phyloP scores from a whole-genome alignment of 2,329 filamentous ascomycete genomes.

The Pyrenochaeta sp. region DNA sequence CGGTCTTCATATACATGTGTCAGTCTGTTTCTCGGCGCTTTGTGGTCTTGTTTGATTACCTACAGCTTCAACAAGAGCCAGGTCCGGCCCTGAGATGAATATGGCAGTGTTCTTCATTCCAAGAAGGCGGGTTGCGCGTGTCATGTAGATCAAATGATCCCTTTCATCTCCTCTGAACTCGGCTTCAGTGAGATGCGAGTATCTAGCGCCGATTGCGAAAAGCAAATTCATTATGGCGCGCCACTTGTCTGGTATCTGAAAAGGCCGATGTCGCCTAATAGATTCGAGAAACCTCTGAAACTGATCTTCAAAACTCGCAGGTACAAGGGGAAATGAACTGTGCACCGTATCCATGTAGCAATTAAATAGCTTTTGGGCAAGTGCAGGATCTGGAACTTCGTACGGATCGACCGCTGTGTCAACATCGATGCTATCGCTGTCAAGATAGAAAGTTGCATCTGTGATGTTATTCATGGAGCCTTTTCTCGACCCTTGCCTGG shows the following conservation, averaged over 20 bases:
- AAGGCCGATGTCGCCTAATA: conserved; percentile 9
- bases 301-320: conserved; percentile 29
- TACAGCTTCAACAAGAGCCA: conserved; percentile 50
- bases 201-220: conserved; percentile 53
- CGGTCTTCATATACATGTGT: conserved; percentile 17
- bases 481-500: conserved; percentile 13
- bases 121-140: conserved; percentile 35
- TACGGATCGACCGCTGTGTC: conserved; percentile 35
- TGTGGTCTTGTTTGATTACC: conserved; percentile 24
- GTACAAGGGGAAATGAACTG: conserved; percentile 42
- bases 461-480: conserved; percentile 26
- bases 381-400: conserved; percentile 40
- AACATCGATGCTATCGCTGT: conserved; percentile 39
- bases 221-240: conserved; percentile 52
- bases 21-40: conserved; percentile 18
- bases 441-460: conserved; percentile 46
- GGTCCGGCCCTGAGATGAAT: conserved; percentile 40
- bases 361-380: conserved; percentile 43
- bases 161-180: conserved; percentile 38
- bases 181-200: conserved; percentile 43
- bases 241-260: conserved; percentile 36
- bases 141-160: conserved; percentile 52
- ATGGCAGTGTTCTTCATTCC: conserved; percentile 25
- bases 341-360: conserved; percentile 50
- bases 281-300: conserved; percentile 26